Base-by-base conservation (phyloP, 148 eudicot species). In the Camellia granthamiana region DNA sequence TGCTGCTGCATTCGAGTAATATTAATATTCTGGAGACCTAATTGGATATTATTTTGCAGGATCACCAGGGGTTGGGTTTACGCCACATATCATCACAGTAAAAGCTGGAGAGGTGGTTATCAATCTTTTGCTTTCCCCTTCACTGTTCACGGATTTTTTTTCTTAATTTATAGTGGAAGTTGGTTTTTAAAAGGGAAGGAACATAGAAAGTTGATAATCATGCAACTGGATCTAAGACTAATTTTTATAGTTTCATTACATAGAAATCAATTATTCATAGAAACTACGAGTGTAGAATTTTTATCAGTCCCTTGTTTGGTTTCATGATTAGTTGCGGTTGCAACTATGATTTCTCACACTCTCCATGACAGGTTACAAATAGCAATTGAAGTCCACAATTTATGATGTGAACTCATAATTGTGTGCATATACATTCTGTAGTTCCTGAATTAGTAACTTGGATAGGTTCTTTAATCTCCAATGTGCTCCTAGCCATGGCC, bases 71-170 rank as follows among this genome's bases (percentile, higher is more conserved):
- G 82, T 92, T 78, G 95, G 94, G 12, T 90, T 93, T 79, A 88
- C 91, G 44, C 92, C 95, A 30, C 94, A 89, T 77, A 89, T 93
- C 70, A 89, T 93, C 64, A 87, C 85, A n/a, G 92, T 93, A 79
- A 87, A 90, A 62, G 85, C 92, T 59, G 97, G 97, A 75, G 95
- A 93, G 95, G 97, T 90, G 49, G 74, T 75, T 52, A 54, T 74
- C 68, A 42, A 49, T 55, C 72, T 61, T 56, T 43, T 41, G 44
- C 15, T 58, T 43, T 43, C 23, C 43, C 66, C 46, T 43, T 19
- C 8, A 61, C 78, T 71, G 56, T 23, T 58, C 15, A 47, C 16
- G 38, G 8, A 54, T 72, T 5, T 66, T 30, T 77, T 30, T 52
- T 11, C 49, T 5, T 66, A 38, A 49, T 23, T 64, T 55, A 47